These are phyloP conservation scores for Eragrostis tef DNA, from an alignment of 202 grass and related monocot species.

Conservation along the genomic window DNA sequence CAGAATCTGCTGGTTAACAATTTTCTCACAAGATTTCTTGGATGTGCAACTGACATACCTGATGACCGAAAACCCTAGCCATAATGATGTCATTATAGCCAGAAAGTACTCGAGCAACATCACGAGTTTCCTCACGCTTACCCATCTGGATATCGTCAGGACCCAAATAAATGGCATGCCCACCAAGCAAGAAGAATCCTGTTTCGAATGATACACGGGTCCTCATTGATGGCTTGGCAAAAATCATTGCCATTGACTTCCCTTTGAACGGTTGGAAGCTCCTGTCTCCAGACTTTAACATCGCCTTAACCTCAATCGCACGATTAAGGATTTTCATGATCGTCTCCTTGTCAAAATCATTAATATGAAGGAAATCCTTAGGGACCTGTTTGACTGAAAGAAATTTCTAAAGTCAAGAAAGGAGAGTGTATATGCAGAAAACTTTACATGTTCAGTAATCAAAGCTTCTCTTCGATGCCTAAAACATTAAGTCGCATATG, in stretches of 20 bases:
- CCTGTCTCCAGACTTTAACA: conserved; percentile 89
- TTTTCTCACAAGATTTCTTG: not conserved
- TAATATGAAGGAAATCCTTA: conserved; percentile 93
- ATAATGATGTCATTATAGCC: conserved; percentile 97
- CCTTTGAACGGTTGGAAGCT: conserved; percentile 92
- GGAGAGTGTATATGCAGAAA: not conserved
- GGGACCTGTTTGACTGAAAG: conserved; percentile 59
- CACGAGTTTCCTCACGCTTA: conserved; percentile 92
- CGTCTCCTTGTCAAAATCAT: conserved; percentile 91
- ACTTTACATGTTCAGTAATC: not conserved
- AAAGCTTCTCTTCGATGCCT: not conserved
- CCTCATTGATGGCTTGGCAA: conserved; percentile 97
- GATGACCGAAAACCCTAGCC: conserved; percentile 89
- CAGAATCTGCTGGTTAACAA: not conserved
- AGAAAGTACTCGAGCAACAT: conserved; percentile 94
- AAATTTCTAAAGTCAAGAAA: conserved; percentile 29
- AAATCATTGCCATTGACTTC: conserved; percentile 97
- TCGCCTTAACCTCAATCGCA: conserved; percentile 76
- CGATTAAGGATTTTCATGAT: conserved; percentile 79
- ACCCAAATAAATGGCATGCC: conserved; percentile 90
- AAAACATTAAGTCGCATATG: conserved; percentile 10
- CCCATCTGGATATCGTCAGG: conserved; percentile 99
- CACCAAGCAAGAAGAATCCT: conserved; percentile 92
- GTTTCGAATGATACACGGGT: conserved; percentile 98
- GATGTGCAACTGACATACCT: conserved; percentile 56